Base-by-base conservation (phyloP, 495 filamentous ascomycete genomes). In the Penicillium alfredii region DNA sequence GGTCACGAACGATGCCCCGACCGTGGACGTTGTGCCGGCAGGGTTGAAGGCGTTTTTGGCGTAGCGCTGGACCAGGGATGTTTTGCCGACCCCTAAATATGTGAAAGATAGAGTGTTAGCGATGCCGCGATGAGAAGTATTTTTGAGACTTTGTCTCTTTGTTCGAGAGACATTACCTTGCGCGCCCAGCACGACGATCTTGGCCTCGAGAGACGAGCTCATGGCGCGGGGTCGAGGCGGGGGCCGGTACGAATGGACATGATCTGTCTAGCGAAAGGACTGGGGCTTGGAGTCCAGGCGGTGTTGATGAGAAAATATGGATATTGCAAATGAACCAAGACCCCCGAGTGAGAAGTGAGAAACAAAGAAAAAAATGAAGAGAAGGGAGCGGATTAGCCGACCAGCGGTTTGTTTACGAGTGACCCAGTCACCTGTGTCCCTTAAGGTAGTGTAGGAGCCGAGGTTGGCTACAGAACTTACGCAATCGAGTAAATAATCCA, bases 1-100 rank as follows among this genome's bases (percentile, higher is more conserved):
- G 32, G 90, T 93, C 53, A 94, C 74, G 63, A 96, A 96, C 44
- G 82, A 88, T 13, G 92, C 92, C 61, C 92, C 92, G 49, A 96
- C 80, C 23, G 90, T 98, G 11, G 84, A 86, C 10, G 81, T 77
- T 31, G 75, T 77, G 3, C 77, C 70, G 16, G 76, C 55, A 55
- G 86, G 67, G 56, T 73, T 69, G 55, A 92, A 94, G 35, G 78
- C 71, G 43, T 86, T 84, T 45, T 84, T 83, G 55, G 88, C 79
- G 57, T 83, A 94, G 45, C 89, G 84, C 49, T 83, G 82, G 11
- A 95, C 85, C 10, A 98, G 77, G 23, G 83, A 87, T 8, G 90
- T 96, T 68, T 98, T 98, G 56, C 90, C 90, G 31, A 95, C 90
- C 60, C 88, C 87, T 80, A 25, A 2, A n/a, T 8, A 4, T 8